phyloP scores from a whole-genome alignment of 805 yeast genomes.

The Yamadazyma sp. region DNA sequence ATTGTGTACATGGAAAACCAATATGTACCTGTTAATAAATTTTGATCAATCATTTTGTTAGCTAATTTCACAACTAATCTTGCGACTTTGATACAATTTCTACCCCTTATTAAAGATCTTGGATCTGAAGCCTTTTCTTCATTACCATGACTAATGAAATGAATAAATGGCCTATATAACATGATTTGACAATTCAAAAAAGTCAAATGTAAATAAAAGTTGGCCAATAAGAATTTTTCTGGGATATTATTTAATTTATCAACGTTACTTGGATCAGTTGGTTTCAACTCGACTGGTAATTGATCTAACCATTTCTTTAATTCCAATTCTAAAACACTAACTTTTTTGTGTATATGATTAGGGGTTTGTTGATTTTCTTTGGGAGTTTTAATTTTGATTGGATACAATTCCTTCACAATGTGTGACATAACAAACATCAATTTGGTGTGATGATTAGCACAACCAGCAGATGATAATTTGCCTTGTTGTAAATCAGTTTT shows the following conservation, averaged over 20 bases:
- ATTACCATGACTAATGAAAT: slow-evolving; percentile 63
- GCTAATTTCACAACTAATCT: slow-evolving; percentile 78
- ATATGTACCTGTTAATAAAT: slow-evolving; percentile 76
- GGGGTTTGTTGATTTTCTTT: slow-evolving; percentile 18
- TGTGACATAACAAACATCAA: slow-evolving; percentile 68
- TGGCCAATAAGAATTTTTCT: slow-evolving; percentile 64
- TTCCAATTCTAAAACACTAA: slow-evolving; percentile 64
- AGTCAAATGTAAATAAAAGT: slow-evolving; percentile 67
- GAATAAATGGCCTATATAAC: slow-evolving; percentile 84
- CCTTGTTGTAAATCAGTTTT: slow-evolving; percentile 44
- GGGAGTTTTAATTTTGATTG: slow-evolving; percentile 47
- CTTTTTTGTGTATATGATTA: slow-evolving; percentile 41
- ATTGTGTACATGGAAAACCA: slow-evolving; percentile 91
- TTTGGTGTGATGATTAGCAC: slow-evolving; percentile 83
- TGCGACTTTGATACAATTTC: slow-evolving; percentile 81
- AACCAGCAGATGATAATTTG: slow-evolving; percentile 65
- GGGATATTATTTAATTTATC: slow-evolving; percentile 30
- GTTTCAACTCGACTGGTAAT: slow-evolving; percentile 68
- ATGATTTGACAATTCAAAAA: slow-evolving; percentile 76
- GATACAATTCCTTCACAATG: slow-evolving; percentile 71
- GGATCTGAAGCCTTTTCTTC: slow-evolving; percentile 42
- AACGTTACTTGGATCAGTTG: slow-evolving; percentile 55
- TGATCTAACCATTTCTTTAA: slow-evolving; percentile 68
- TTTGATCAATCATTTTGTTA: slow-evolving; percentile 70
- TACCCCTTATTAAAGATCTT: slow-evolving; percentile 67